These are phyloP conservation scores for Trichoderma sp. DNA, from an alignment of 2,329 filamentous ascomycete genomes.

Conservation along the genomic window DNA sequence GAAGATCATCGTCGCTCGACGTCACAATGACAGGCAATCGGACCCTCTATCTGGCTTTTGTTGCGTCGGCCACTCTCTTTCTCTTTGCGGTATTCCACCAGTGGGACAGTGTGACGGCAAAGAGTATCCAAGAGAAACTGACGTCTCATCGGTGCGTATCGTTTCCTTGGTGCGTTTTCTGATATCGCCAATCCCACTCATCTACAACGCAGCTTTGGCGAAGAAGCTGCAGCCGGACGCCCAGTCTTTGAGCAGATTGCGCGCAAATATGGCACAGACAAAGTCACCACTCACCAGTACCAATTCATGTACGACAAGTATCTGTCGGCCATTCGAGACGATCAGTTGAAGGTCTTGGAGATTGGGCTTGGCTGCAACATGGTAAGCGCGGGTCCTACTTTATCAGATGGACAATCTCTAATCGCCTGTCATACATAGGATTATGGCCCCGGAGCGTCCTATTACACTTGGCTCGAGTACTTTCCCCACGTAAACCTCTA, in stretches of 20 bases:
- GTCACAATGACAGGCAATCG: conserved; percentile 27
- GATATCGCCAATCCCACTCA: neutral
- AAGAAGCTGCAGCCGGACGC: neutral
- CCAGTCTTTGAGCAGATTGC: conserved; percentile 37
- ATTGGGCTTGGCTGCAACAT: conserved; percentile 49
- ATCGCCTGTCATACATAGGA: conserved; percentile 27
- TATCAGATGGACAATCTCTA: neutral
- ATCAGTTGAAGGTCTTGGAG: conserved; percentile 46
- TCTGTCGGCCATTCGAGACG: conserved; percentile 39
- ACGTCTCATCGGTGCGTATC: conserved; percentile 19
- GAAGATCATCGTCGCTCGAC: neutral
- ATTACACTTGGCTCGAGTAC: conserved; percentile 48
- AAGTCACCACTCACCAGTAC: conserved; percentile 46
- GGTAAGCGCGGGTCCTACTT: conserved; percentile 31
- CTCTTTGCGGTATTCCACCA: conserved; percentile 26
- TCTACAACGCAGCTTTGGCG: neutral
- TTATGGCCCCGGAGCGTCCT: conserved; percentile 45
- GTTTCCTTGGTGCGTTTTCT: neutral
- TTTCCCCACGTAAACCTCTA: conserved; percentile 47
- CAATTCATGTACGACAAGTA: conserved; percentile 49
- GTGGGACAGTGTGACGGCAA: conserved; percentile 15
- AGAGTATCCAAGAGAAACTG: conserved; percentile 21
- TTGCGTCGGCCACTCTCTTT: conserved; percentile 22
- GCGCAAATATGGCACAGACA: conserved; percentile 45
- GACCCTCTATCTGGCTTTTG: conserved; percentile 8